Evolutionary conservation across 768 basidiomycete species (phyloP), one percentile per base, ranked within the genome.

Genomic region (Lentinula raphanica): DNA sequence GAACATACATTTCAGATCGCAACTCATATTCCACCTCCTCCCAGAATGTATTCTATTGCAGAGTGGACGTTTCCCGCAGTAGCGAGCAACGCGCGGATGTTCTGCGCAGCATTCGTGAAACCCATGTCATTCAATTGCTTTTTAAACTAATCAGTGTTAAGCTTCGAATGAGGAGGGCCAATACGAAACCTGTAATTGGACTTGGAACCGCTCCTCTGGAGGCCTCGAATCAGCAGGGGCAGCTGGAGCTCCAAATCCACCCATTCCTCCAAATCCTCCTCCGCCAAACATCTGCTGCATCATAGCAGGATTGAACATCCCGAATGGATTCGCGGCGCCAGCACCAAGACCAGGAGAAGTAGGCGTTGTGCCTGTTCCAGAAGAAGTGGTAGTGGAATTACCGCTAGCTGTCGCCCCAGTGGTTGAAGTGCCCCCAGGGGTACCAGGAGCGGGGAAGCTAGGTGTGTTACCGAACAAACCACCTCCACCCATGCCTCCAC

Each of bases 111-210:
- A 58, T 96, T 94, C 53, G 80, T 83, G 71, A 98, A 92, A 1
- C 93, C 95, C 96, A 98, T 98, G 59, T 90, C 91, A 68, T 92
- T 88, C 66, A 98, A 71, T 87, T 95, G 93, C 90, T 93, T 63
- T 23, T 54, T 27, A 39, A 49, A 31, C 45, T 40, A 59, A 54
- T 45, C 36, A n/a, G 36, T 31, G 4, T 21, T 27, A 27, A 19
- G 45, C 48, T 35, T 44, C 19, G 36, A 42, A 8, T 27, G 31
- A 65, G 38, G 27, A 36, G 51, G 46, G 29, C n/a, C n/a, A 51
- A 46, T 45, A 72, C 79, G 9, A 27, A n/a, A 87, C 90, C 81
- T 89, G 87, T 3, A 93, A 74, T 67, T 94, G 91, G 17, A 87
- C 83, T 66, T 95, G 90, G 79, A 91, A 98, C 49, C 95, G 78